Percentiles rank a stretch among this genome's conserved stretches.
Conservation (phyloP, 768 basidiomycete genomes). For the Pulveroboletus sp. region DNA sequence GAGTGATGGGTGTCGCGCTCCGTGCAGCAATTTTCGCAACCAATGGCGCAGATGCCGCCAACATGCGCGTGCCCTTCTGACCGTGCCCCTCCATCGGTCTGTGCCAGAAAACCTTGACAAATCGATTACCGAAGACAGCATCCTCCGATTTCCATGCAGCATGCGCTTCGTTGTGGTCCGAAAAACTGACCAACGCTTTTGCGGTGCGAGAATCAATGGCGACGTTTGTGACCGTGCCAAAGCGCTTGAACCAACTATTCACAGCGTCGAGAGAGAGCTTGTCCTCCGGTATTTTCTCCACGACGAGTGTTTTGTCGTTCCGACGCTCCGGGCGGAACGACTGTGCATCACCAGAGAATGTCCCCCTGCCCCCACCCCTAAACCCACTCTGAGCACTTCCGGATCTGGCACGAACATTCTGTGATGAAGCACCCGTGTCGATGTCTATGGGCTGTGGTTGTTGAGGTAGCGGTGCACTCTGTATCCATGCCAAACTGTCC, state of each 20-base stretch:
- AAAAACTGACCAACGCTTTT: slow-evolving; percentile 87
- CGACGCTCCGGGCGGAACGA: slow-evolving; percentile 64
- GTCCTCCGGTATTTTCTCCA: slow-evolving; percentile 90
- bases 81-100: slow-evolving; percentile 90
- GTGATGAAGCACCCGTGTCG: slow-evolving; percentile 30
- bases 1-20: slow-evolving; percentile 45
- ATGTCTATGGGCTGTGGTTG: slow-evolving; percentile 25
- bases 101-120: slow-evolving; percentile 96
- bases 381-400: slow-evolving; percentile 42
- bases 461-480: slow-evolving; percentile 10
- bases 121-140: slow-evolving; percentile 91
- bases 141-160: slow-evolving; percentile 91
- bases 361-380: slow-evolving; percentile 47
- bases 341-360: slow-evolving; percentile 61
- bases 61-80: slow-evolving; percentile 64
- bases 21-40: slow-evolving; percentile 58
- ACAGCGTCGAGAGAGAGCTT: slow-evolving; percentile 74
- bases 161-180: slow-evolving; percentile 76
- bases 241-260: slow-evolving; percentile 86
- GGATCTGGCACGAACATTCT: slow-evolving; percentile 20
- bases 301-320: slow-evolving; percentile 78
- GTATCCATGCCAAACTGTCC: slow-evolving; percentile 21
- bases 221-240: slow-evolving; percentile 89
- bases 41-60: slow-evolving; percentile 77
- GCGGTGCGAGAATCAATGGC: slow-evolving; percentile 70